Evolutionary conservation across 2,329 filamentous ascomycete species (phyloP).

Genomic region (Graphiopsis chlorocephala): DNA sequence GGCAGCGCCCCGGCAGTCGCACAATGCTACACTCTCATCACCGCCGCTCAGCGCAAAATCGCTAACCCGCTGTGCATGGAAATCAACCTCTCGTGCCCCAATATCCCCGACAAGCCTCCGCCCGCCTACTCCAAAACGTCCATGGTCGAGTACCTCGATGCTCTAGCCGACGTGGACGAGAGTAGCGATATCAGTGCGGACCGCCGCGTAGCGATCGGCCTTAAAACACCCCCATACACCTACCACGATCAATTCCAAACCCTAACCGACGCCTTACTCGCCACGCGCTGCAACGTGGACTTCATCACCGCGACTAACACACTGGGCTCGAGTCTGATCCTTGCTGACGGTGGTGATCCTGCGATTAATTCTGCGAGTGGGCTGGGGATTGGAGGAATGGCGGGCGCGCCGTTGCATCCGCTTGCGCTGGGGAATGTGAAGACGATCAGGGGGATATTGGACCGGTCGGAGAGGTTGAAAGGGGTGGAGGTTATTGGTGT

Average conservation of each 20-base stretch:
- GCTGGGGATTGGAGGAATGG: slow-evolving; percentile 66
- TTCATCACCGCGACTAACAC: slow-evolving; percentile 77
- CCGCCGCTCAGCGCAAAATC: slow-evolving; percentile 32
- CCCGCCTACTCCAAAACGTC: slow-evolving; percentile 62
- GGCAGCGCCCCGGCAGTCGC: slow-evolving; percentile 59
- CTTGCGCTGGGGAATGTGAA: slow-evolving; percentile 72
- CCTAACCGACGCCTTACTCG: slow-evolving; percentile 53
- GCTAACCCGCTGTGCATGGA: slow-evolving; percentile 63
- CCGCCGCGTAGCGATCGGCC: slow-evolving; percentile 51
- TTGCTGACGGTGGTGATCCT: slow-evolving; percentile 36
- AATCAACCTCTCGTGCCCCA: slow-evolving; percentile 75
- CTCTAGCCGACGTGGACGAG: slow-evolving; percentile 34
- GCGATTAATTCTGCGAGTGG: slow-evolving; percentile 53
- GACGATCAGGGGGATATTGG: slow-evolving; percentile 62
- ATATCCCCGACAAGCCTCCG: slow-evolving; percentile 66
- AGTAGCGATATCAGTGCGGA: background rate
- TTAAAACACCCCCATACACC: slow-evolving; percentile 77
- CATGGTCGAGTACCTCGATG: slow-evolving; percentile 55
- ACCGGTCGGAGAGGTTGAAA: slow-evolving; percentile 47
- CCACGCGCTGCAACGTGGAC: slow-evolving; percentile 48
- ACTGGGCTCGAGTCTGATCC: slow-evolving; percentile 64
- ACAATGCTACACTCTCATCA: slow-evolving; percentile 55
- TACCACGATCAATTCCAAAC: slow-evolving; percentile 62
- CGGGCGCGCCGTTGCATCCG: slow-evolving; percentile 69
- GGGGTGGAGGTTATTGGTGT: slow-evolving; percentile 67